phyloP scores from a whole-genome alignment of 306 rosid species.

The Quercus suber region DNA sequence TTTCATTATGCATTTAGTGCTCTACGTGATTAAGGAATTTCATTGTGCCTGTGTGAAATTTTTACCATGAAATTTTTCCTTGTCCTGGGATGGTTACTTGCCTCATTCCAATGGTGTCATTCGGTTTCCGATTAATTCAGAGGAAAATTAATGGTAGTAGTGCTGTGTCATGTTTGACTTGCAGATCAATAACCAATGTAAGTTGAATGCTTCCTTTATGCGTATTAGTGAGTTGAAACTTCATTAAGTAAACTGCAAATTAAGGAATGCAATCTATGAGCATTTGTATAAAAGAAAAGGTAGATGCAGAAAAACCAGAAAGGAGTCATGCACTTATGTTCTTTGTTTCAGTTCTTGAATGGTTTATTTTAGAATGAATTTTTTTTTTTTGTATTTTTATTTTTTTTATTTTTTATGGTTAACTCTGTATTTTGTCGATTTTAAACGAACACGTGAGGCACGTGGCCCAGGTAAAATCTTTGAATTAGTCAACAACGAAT shows the following conservation, averaged over 20 bases:
- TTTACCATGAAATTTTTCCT: not conserved
- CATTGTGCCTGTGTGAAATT: not conserved
- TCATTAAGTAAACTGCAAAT: not conserved
- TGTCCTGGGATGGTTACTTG: not conserved
- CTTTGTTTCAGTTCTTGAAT: too few relatives aligned
- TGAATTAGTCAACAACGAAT: too few relatives aligned
- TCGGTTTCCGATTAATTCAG: not conserved
- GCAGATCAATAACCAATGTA: not conserved
- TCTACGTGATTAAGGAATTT: not conserved
- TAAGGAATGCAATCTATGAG: not conserved
- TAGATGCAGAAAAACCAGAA: not conserved
- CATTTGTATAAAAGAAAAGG: not conserved
- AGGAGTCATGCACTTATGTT: too few relatives aligned
- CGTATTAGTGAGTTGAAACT: not conserved
- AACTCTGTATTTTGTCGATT: too few relatives aligned
- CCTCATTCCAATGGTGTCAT: not conserved
- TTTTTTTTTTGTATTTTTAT: too few relatives aligned
- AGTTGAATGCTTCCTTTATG: not conserved
- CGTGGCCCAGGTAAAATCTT: too few relatives aligned
- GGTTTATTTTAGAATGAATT: too few relatives aligned
- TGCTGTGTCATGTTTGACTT: not conserved
- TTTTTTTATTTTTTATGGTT: too few relatives aligned
- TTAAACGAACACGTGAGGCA: too few relatives aligned
- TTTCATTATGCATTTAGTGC: not conserved
- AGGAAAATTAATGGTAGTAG: not conserved